Base-by-base conservation (phyloP, 768 basidiomycete species). In the Lactarius psammicola region DNA sequence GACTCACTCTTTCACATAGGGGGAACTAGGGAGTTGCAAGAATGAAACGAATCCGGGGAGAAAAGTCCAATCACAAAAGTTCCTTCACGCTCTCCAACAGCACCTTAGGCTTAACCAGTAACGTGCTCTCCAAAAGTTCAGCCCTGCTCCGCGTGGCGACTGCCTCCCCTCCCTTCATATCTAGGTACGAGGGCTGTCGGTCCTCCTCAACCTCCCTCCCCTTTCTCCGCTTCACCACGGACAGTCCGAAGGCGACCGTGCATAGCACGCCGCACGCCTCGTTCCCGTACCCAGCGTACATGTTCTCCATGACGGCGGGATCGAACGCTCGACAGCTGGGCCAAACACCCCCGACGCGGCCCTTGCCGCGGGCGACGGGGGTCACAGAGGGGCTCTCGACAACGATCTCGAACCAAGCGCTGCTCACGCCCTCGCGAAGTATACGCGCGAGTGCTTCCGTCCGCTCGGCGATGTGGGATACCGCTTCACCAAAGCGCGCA, bases 371-470 rank as follows among this genome's bases (percentile, higher is more conserved):
- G 31, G 53, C 33, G 26, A 34, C 23, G 51, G 56, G 59, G 34
- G 49, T 28, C 9, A 36, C 33, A 18, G 66, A 62, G 30, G 69
- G 59, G 30, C 42, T 38, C 40, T 68, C 67, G n/a, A 59, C 58
- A 31, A 33, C 59, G 40, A 74, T 69, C 53, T 76, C 76, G 59
- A 77, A 76, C 54, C 72, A 68, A 8, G 72, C 73, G 64, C 75
- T 76, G 70, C 76, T 74, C 28, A 76, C 73, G 57, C 74, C 72
- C 62, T 76, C 76, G 54, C 73, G 72, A 31, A 76, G 59, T 17
- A 70, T 71, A 20, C 46, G 67, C 26, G 75, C 73, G 18, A 77
- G 71, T 33, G 65, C 60, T 57, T 72, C 71, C 20, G 76, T 71
- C 26, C 71, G 71, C 33, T 76, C 72, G 58, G 70, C 56, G 36